Conservation (phyloP, 2,329 filamentous ascomycete genomes). For the Reticulascus tulasneorum region DNA sequence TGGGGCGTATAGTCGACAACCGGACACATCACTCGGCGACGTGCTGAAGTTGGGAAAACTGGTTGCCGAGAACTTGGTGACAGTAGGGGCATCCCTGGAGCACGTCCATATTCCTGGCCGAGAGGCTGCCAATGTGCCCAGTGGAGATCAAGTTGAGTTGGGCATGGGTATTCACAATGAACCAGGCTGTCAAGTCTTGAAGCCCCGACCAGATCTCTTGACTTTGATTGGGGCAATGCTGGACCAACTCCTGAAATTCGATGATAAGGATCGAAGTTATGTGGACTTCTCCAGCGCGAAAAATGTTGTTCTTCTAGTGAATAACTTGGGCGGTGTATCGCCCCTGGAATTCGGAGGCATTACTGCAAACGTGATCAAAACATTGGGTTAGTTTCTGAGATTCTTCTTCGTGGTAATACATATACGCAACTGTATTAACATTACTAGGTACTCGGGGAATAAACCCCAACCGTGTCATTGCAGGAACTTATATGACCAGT, state of each 20-base stretch:
- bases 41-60: constrained; percentile 34
- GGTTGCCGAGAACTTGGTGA: constrained; percentile 45
- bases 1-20: constrained; percentile 45
- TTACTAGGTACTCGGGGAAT: not conserved
- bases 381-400: constrained; percentile 55
- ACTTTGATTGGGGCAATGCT: constrained; percentile 59
- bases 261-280: constrained; percentile 62
- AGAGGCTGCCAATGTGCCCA: constrained; percentile 22
- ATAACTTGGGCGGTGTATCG: constrained; percentile 67
- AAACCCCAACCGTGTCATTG: constrained; percentile 37
- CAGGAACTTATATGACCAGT: constrained; percentile 69
- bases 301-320: constrained; percentile 57
- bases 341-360: constrained; percentile 64
- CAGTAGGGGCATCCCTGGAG: constrained; percentile 46
- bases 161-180: constrained; percentile 74
- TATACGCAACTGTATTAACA: too few relatives aligned
- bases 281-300: constrained; percentile 55
- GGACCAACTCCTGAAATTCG: constrained; percentile 56
- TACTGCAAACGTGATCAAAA: constrained; percentile 60
- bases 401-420: too few relatives aligned
- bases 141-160: constrained; percentile 57
- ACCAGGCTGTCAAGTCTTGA: constrained; percentile 48
- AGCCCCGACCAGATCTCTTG: constrained; percentile 35
- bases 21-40: constrained; percentile 33
- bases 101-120: constrained; percentile 54